phyloP scores from a whole-genome alignment of 2,329 filamentous ascomycete species.

The Penicillium sp. region DNA sequence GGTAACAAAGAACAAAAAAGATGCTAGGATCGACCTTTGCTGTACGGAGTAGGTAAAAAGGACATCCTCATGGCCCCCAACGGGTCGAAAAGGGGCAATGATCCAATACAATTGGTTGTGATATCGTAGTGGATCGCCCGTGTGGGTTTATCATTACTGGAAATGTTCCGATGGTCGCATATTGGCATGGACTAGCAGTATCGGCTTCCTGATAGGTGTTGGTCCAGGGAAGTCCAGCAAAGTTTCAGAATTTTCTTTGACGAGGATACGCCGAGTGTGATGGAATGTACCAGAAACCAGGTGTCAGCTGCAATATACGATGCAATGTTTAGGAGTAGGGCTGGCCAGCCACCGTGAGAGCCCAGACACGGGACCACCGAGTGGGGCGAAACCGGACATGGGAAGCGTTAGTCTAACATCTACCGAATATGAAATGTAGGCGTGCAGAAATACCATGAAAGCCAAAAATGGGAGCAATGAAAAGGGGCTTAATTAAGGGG shows the following conservation, averaged over 20 bases:
- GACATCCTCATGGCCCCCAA: no score
- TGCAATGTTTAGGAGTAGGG: slow-evolving; percentile 11
- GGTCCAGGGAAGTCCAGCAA: background rate
- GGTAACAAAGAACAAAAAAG: slow-evolving; percentile 3
- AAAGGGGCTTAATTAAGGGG: slow-evolving; percentile 20
- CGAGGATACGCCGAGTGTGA: slow-evolving; percentile 1
- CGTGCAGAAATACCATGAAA: slow-evolving; percentile 1
- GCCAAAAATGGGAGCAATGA: background rate
- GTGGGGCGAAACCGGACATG: slow-evolving; percentile 14
- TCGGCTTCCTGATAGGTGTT: background rate
- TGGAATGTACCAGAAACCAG: background rate
- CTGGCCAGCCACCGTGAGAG: slow-evolving; percentile 17
- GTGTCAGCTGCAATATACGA: background rate
- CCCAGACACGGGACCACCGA: slow-evolving; percentile 17
- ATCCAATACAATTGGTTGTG: slow-evolving; percentile 10
- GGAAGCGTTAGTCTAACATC: slow-evolving; percentile 7
- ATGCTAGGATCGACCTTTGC: slow-evolving; percentile 14
- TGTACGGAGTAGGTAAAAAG: no score
- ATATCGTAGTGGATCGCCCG: slow-evolving; percentile 10
- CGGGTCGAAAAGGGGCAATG: slow-evolving; percentile 14
- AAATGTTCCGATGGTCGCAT: slow-evolving; percentile 17
- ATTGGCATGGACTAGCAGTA: slow-evolving; percentile 1
- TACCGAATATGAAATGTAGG: slow-evolving; percentile 3
- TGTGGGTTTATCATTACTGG: slow-evolving; percentile 23
- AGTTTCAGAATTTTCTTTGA: background rate